phyloP scores from a whole-genome alignment of 148 eudicot species.

The Cornus suecica region DNA sequence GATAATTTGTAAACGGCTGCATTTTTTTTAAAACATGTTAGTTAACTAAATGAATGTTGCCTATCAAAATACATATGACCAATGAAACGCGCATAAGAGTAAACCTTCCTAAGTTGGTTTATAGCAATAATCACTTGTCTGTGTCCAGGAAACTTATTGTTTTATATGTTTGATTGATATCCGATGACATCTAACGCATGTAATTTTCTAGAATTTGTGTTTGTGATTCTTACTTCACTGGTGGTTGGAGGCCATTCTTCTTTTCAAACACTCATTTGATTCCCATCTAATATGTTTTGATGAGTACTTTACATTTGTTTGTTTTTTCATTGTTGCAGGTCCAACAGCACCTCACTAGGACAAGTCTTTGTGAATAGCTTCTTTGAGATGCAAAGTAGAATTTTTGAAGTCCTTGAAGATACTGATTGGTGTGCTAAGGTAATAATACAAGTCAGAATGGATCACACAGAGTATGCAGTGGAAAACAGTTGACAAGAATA shows the following conservation, averaged over 20 bases:
- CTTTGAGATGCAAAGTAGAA: neutral
- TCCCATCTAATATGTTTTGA: neutral
- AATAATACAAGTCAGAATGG: neutral
- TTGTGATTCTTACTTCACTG: neutral
- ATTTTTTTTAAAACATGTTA: neutral
- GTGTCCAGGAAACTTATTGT: neutral
- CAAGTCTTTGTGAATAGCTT: conserved; percentile 1
- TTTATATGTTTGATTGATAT: no score
- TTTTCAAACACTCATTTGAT: neutral
- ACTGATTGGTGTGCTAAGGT: neutral
- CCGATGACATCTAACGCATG: neutral
- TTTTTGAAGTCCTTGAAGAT: neutral
- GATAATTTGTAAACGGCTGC: neutral
- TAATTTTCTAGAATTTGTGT: neutral
- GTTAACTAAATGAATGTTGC: neutral
- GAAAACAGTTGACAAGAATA: neutral
- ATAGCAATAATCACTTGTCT: neutral
- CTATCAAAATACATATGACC: neutral
- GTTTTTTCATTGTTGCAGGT: neutral
- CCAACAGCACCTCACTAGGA: neutral
- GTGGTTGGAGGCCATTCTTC: neutral
- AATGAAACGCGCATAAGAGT: neutral
- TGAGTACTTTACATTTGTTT: neutral
- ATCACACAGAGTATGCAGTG: neutral
- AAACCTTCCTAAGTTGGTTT: neutral